phyloP scores from a whole-genome alignment of 768 basidiomycete genomes.

The Lentinula edodes region DNA sequence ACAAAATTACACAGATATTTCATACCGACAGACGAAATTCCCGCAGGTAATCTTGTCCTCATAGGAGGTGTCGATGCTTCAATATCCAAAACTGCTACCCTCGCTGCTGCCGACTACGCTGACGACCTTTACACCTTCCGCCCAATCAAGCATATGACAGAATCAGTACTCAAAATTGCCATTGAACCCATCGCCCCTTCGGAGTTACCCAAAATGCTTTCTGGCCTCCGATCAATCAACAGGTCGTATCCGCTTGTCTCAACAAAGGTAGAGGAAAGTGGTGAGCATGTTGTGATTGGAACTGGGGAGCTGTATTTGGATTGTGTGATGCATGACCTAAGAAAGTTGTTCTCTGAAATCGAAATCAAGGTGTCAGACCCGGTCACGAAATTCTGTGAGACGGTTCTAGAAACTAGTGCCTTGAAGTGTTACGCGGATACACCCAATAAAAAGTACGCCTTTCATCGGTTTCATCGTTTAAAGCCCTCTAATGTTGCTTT shows the following conservation, averaged over 20 bases:
- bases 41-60: slow-evolving; percentile 89
- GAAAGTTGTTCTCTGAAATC: slow-evolving; percentile 91
- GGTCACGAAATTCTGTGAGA: slow-evolving; percentile 97
- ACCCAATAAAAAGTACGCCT: slow-evolving; percentile 91
- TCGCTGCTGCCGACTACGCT: slow-evolving; percentile 64
- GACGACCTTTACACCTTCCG: slow-evolving; percentile 87
- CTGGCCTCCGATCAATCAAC: slow-evolving; percentile 93
- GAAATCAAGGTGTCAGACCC: slow-evolving; percentile 99
- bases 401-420: slow-evolving; percentile 95
- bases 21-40: slow-evolving; percentile 81
- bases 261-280: slow-evolving; percentile 97
- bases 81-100: slow-evolving; percentile 91
- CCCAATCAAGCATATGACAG: slow-evolving; percentile 94
- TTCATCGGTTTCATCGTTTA: slow-evolving; percentile 2
- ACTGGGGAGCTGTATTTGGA: slow-evolving; percentile 97
- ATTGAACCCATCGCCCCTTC: slow-evolving; percentile 98
- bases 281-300: slow-evolving; percentile 95
- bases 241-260: slow-evolving; percentile 93
- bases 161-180: slow-evolving; percentile 95
- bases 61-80: slow-evolving; percentile 92
- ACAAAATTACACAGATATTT: slow-evolving; percentile 58
- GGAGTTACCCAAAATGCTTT: slow-evolving; percentile 97
- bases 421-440: slow-evolving; percentile 99
- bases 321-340: slow-evolving; percentile 93
- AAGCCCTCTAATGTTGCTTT: slow-evolving; percentile 8